Conservation (phyloP, 1,284 basidiomycete genomes). For the Sporisorium reilianum region DNA sequence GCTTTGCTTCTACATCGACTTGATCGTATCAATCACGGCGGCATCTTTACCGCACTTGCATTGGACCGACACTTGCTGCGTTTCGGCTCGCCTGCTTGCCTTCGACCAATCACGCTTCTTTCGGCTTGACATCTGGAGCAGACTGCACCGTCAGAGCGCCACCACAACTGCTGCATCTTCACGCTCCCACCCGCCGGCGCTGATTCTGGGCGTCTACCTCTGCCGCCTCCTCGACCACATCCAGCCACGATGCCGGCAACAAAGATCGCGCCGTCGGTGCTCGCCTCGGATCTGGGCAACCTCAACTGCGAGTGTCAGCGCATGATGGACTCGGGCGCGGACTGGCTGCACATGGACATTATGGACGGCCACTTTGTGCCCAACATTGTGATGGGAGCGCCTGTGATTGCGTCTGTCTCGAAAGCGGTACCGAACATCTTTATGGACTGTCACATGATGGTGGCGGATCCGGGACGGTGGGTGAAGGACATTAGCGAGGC, state of each 20-base stretch:
- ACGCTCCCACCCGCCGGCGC: too few relatives aligned
- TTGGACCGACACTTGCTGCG: neutral
- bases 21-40: neutral
- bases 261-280: constrained; percentile 66
- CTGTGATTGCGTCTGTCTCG: constrained; percentile 86
- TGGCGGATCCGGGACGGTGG: constrained; percentile 94
- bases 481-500: constrained; percentile 94
- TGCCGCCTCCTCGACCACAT: too few relatives aligned
- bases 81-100: neutral
- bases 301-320: constrained; percentile 66
- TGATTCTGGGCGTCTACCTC: neutral
- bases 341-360: constrained; percentile 69
- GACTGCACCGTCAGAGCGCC: neutral
- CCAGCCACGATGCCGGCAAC: constrained; percentile 58
- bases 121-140: neutral
- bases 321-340: constrained; percentile 67
- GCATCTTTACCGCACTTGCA: neutral
- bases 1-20: neutral
- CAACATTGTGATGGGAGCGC: constrained; percentile 82
- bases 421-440: constrained; percentile 93
- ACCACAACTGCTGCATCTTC: neutral
- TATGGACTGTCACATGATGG: constrained; percentile 99
- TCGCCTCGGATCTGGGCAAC: constrained; percentile 68
- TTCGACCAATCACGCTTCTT: neutral
- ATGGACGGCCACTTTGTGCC: constrained; percentile 90